These are phyloP conservation scores for Aspergillus sclerotioniger DNA, from an alignment of 495 filamentous ascomycete genomes.

Conservation along the genomic window DNA sequence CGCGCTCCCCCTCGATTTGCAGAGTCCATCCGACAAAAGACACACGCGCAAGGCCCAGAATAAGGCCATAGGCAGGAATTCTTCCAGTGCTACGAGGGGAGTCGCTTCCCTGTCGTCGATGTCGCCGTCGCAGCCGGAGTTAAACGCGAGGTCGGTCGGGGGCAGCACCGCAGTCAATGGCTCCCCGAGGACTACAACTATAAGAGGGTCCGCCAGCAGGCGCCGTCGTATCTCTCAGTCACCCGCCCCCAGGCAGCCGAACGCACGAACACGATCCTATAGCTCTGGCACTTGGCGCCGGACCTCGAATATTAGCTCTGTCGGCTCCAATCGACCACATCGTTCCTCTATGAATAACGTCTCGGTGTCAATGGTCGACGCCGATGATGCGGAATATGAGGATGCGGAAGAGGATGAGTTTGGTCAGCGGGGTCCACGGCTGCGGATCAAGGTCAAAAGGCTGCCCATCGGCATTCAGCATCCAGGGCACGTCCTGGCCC, in stretches of 20 bases:
- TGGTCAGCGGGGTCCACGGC: conserved; percentile 36
- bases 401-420: conserved; percentile 11
- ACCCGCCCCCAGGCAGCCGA: conserved; percentile 27
- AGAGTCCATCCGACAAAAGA: conserved; percentile 64
- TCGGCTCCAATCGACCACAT: conserved; percentile 27
- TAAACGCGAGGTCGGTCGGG: conserved; percentile 33
- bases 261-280: conserved; percentile 35
- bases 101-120: conserved; percentile 33
- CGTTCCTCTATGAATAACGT: conserved; percentile 27
- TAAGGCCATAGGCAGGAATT: conserved; percentile 25
- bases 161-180: conserved; percentile 34
- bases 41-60: conserved; percentile 48
- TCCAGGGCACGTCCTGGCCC: conserved; percentile 47
- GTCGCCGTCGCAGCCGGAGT: conserved; percentile 31
- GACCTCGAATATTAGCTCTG: conserved; percentile 19
- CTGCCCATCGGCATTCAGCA: conserved; percentile 51
- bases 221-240: conserved; percentile 32
- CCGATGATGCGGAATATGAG: conserved; percentile 13
- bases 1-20: conserved; percentile 64
- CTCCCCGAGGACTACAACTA: conserved; percentile 28
- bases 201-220: conserved; percentile 25
- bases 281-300: conserved; percentile 27
- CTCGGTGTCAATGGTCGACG: conserved; percentile 6
- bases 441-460: conserved; percentile 54
- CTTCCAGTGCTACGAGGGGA: conserved; percentile 24